phyloP scores from a whole-genome alignment of 2,329 filamentous ascomycete genomes.

The Ophiocordyceps camponoti-saundersi region DNA sequence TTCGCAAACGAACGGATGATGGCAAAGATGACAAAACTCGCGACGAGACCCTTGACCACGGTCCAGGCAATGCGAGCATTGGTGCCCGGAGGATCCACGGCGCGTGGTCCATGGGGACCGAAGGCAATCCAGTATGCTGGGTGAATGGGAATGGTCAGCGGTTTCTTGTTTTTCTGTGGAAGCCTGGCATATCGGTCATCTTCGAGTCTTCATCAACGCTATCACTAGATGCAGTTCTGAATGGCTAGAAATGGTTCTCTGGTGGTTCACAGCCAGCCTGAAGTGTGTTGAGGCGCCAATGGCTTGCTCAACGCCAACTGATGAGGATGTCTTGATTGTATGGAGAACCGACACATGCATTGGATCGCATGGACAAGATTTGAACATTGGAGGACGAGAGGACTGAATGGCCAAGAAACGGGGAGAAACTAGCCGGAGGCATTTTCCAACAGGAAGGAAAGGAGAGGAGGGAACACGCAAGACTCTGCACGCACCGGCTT shows the following conservation, averaged over 20 bases:
- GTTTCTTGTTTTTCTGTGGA: not conserved
- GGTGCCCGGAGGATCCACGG: constrained; percentile 70
- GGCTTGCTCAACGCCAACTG: no score
- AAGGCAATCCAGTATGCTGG: constrained; percentile 98
- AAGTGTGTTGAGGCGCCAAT: no score
- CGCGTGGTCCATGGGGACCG: constrained; percentile 85
- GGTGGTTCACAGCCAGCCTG: no score
- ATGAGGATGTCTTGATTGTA: no score
- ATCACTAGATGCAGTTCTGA: not conserved
- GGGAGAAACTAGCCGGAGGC: constrained; percentile 8
- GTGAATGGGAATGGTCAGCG: constrained; percentile 1
- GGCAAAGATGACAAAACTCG: constrained; percentile 56
- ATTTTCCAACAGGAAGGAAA: constrained; percentile 11
- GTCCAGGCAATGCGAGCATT: constrained; percentile 61
- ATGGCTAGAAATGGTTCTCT: not conserved
- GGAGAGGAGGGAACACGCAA: not conserved
- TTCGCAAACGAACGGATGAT: constrained; percentile 54
- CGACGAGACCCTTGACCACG: constrained; percentile 48
- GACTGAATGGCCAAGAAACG: not conserved
- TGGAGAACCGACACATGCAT: no score
- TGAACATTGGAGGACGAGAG: constrained; percentile 9
- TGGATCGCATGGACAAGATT: constrained; percentile 9
- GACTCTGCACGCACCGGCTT: constrained; percentile 58
- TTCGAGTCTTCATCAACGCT: not conserved
- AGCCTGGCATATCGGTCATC: no score